Evolutionary conservation across 2,329 filamentous ascomycete species (phyloP).

Genomic region (Claviceps sp.): DNA sequence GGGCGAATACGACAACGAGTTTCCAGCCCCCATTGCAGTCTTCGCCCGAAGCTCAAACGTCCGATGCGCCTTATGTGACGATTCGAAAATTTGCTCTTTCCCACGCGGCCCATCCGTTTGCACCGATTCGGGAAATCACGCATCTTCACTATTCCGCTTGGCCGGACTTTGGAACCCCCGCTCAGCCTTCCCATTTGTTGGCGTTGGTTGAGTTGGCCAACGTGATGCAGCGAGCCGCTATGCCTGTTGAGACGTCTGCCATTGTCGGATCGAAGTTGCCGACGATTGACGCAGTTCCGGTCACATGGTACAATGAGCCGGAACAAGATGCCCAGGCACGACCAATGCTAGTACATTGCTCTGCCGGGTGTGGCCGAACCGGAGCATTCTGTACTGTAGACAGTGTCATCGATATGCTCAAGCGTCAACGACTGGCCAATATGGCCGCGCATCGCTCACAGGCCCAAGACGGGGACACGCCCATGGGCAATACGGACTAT

Average conservation of each 20-base stretch:
- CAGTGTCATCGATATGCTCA: slow-evolving; percentile 90
- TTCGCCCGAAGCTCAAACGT: slow-evolving; percentile 12
- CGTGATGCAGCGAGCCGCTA: slow-evolving; percentile 49
- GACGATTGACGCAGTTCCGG: slow-evolving; percentile 17
- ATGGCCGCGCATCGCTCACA: slow-evolving; percentile 9
- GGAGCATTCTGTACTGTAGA: slow-evolving; percentile 96
- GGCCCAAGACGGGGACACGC: slow-evolving; percentile 30
- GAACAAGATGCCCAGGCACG: slow-evolving; percentile 38
- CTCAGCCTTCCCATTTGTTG: slow-evolving; percentile 75
- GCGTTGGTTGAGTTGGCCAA: slow-evolving; percentile 83
- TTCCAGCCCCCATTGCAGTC: slow-evolving; percentile 21
- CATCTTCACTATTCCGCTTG: slow-evolving; percentile 92
- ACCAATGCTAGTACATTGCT: slow-evolving; percentile 87
- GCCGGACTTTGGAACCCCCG: slow-evolving; percentile 92
- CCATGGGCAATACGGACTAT: slow-evolving; percentile 25
- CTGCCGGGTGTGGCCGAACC: slow-evolving; percentile 87
- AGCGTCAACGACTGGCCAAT: slow-evolving; percentile 52
- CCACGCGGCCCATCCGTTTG: slow-evolving; percentile 65
- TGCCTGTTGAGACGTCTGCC: slow-evolving; percentile 30
- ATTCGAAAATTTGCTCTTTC: slow-evolving; percentile 79
- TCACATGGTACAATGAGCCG: slow-evolving; percentile 45
- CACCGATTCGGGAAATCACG: slow-evolving; percentile 79
- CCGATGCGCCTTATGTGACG: slow-evolving; percentile 61
- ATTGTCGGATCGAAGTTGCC: slow-evolving; percentile 18
- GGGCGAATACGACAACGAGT: slow-evolving; percentile 41